Base-by-base conservation (phyloP, 1,284 basidiomycete species). In the Schizophyllum commune region DNA sequence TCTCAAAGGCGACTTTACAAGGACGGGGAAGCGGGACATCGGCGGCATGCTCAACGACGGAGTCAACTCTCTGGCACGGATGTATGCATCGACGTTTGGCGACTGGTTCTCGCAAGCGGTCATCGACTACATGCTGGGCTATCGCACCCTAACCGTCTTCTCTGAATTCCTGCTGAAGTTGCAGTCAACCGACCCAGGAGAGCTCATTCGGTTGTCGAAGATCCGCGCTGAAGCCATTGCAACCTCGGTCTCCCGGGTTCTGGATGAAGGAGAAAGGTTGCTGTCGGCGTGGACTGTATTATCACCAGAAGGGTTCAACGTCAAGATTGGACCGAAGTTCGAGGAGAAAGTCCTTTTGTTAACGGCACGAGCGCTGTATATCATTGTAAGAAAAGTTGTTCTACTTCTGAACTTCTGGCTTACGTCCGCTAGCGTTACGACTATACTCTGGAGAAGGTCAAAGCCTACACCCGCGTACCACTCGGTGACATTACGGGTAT, bases 91-190 rank as follows among this genome's bases (percentile, higher is more conserved):
- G 20, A 90, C 91, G 2, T 93, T 96, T 68, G 89, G 89, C 62
- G 96, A 98, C 75, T 98, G 96, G 85, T 99, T 98, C 75, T 89
- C 86, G 59, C 96, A 99, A 77, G 92, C 94, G 1, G 91, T 94
- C 57, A 94, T 96, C 67, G 94, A 96, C 70, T 97, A 89, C 71
- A 85, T 92, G 79, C 86, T 94, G 57, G 95, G 95, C 27, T 87
- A 94, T 72, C 89, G 95, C 61, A 89, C 87, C 0, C 71, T 87
- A 21, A 82, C 89, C 34, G 92, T 96, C 4, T 97, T 97, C 74
- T 89, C 92, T 39, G 95, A 97, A 72, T 97, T 97, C 72, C 76
- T 96, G 58, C 80, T 90, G 62, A 93, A 87, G 66, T 78, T 97
- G 57, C 88, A 91, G 67, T 92, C 91, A 8, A 90, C 90, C 13